Evolutionary conservation across 805 yeast species (phyloP), one percentile per base, ranked within the genome.

Genomic region (Starmerella kuoi): DNA sequence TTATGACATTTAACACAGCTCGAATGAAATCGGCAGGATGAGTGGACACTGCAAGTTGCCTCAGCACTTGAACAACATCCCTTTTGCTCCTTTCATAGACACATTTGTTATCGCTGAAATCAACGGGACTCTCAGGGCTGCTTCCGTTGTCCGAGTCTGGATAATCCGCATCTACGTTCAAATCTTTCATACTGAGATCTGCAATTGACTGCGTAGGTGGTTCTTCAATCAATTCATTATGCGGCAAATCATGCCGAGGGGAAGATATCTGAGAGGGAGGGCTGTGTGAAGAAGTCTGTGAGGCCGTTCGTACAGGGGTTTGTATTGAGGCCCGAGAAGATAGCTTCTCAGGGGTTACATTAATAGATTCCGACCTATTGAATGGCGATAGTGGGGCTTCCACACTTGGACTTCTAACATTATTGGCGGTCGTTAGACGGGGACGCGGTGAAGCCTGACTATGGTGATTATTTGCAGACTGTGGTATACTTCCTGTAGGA

Each of bases 181-280:
- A 22, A 12, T 31, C 40, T 26, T 36, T 20, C 22, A 39, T 20
- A 25, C 47, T 43, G 12, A 35, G 20, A 26, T 39, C 41, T 12
- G 40, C 44, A 17, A 40, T 8, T 12, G 45, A 41, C 14, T 37
- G 37, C 8, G 37, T 5, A 5, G 18, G 18, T 3, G 37, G 38
- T 9, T 36, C 39, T n/a, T 8, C 26, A 5, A 12, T 14, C 28
- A 17, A 18, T 25, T 9, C 9, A 5, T 19, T 30, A n/a, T n/a
- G n/a, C n/a, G n/a, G n/a, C n/a, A n/a, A n/a, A n/a, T n/a, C n/a
- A n/a, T n/a, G n/a, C n/a, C n/a, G n/a, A n/a, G n/a, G n/a, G n/a
- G n/a, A n/a, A n/a, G n/a, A n/a, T n/a, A n/a, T n/a, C n/a, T 15
- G 15, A 30, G 18, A 21, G 28, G n/a, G 14, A 18, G 40, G 18